Evolutionary conservation across 139 green algal species (phyloP), one percentile per base, ranked within the genome.

Genomic region (Mesotaenium endlicherianum): DNA sequence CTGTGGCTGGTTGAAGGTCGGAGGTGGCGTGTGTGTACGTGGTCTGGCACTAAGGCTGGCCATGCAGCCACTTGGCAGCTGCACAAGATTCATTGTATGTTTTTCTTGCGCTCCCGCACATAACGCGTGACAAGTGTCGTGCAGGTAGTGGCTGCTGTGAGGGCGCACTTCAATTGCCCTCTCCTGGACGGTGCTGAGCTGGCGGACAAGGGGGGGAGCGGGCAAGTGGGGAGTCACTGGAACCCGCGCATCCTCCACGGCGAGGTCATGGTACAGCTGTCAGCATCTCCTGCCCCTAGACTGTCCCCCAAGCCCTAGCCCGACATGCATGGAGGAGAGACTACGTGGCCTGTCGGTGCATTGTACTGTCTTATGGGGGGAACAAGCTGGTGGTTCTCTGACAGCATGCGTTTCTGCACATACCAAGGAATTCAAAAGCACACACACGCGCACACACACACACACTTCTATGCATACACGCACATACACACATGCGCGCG

Each of bases 151-250:
- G 41, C 79, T 26, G 42, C 80, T 39, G 87, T 71, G n/a, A 80
- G 72, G 2, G 83, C 71, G 40, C 92, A 94, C 38, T 94, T 93
- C 77, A 77, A 71, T 31, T 94, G 92, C 82, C 31, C 39, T 6
- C 67, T 49, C 4, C 42, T 94, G 42, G 58, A 83, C 43, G 92
- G 91, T 0, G 92, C 88, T 31, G 80, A 89, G 50, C 83, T 94
- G 41, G 92, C 94, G 83, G 83, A 93, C 72, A 82, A 93, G 47
- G 92, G 92, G 17, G 89, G 88, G 0, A 77, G 40, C 39, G 92
- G 91, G 70, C 91, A 84, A 39, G 90, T 87, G 26, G 81, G 77
- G 17, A 88, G 75, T 14, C 92, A 94, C 83, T 94, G 92, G 92
- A 91, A 94, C 78, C 88, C 45, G 34, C 58, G 50, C 42, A 87